Base-by-base conservation (phyloP, 2,329 filamentous ascomycete genomes). In the Pseudohalonectria lignicola region DNA sequence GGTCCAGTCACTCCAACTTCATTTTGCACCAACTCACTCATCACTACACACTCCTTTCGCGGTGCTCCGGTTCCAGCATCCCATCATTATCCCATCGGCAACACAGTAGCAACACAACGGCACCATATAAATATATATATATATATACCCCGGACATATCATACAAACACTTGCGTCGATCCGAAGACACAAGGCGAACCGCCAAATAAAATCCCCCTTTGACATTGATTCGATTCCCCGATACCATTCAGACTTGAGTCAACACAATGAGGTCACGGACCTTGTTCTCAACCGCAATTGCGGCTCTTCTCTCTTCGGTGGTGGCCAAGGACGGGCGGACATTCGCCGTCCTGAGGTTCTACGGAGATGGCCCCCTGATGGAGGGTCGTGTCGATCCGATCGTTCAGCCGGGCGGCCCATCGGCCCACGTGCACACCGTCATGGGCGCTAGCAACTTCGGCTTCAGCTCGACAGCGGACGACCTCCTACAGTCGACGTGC, bases 331-430 rank as follows among this genome's bases (percentile, higher is more conserved):
- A 62, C 36, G 34, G 45, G 4, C 63, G 70, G 40, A 76, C 75
- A 31, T 76, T 82, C 49, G 79, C 79, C 39, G 82, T 85, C 53
- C 71, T 84, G 53, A 77, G 72, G 50, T 85, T 86, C 66, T 74
- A 75, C 53, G 79, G 78, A 51, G 66, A 75, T 47, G 67, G 71
- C 31, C 72, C 79, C 49, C 66, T 79, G 47, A 72, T 71, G 35
- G 63, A 67, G 36, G 74, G 74, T 51, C 74, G 71, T 31, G 56
- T 73, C 31, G 83, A 88, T 49, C 82, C 83, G 39, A 78, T 87
- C 45, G 64, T 86, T 43, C 67, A 53, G 41, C 79, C 80, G 12
- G 80, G 80, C 16, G 7, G 8, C 8, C 23, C 23, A 12, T 69
- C 77, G 3, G 52, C 57, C 34, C 83, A 88, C 56, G 71, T 82